These are phyloP conservation scores for Amesomyces nigricolor DNA, from an alignment of 2,329 filamentous ascomycete genomes.

Conservation along the genomic window DNA sequence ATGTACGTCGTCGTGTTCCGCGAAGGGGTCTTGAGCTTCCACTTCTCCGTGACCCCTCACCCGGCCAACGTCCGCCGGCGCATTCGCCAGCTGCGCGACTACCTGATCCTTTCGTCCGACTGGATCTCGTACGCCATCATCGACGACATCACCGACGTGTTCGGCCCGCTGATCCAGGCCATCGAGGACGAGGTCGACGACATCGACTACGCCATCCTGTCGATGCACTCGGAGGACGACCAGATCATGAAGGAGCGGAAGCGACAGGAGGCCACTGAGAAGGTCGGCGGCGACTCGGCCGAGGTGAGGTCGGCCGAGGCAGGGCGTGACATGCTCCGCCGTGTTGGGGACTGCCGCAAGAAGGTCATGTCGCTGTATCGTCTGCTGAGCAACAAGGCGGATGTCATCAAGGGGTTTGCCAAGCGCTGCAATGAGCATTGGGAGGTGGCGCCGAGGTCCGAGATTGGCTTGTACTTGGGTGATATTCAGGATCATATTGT, in stretches of 20 bases:
- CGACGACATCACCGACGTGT: slow-evolving; percentile 96
- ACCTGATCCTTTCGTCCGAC: slow-evolving; percentile 84
- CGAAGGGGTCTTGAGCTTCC: slow-evolving; percentile 91
- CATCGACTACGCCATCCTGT: slow-evolving; percentile 87
- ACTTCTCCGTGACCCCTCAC: slow-evolving; percentile 94
- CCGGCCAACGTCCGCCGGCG: slow-evolving; percentile 91
- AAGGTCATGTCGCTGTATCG: slow-evolving; percentile 95
- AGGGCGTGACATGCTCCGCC: slow-evolving; percentile 78
- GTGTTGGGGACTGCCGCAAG: slow-evolving; percentile 90
- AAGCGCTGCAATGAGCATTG: slow-evolving; percentile 98
- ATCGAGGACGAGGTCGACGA: slow-evolving; percentile 97
- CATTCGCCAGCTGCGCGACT: slow-evolving; percentile 90
- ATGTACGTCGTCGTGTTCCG: slow-evolving; percentile 97
- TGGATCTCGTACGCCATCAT: slow-evolving; percentile 99
- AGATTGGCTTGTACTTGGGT: slow-evolving; percentile 95
- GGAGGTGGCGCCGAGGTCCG: slow-evolving; percentile 89
- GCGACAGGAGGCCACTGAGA: slow-evolving; percentile 36
- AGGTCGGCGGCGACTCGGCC: slow-evolving; percentile 38
- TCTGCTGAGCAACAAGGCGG: slow-evolving; percentile 90
- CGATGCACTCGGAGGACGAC: slow-evolving; percentile 61
- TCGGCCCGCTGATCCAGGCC: slow-evolving; percentile 81
- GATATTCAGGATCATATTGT: slow-evolving; percentile 99
- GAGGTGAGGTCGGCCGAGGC: slow-evolving; percentile 38
- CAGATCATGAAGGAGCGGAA: slow-evolving; percentile 36
- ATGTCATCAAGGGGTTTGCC: slow-evolving; percentile 98